phyloP scores from a whole-genome alignment of 1,284 basidiomycete genomes.

The Malassezia cuniculi region DNA sequence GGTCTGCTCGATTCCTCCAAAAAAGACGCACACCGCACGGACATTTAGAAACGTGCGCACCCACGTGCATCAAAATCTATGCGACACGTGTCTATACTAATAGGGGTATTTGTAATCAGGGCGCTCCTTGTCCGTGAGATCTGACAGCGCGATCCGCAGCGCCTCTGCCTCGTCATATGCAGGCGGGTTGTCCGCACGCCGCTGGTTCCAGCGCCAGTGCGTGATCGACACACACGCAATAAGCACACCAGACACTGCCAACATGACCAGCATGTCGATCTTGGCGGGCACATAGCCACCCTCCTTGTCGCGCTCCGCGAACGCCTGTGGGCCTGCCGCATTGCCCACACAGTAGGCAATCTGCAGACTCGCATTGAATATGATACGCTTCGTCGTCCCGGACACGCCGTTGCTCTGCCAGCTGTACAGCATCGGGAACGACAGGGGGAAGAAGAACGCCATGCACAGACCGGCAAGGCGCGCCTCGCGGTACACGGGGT shows the following conservation, averaged over 20 bases:
- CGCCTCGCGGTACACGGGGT: conserved; percentile 10
- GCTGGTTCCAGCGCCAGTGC: conserved; percentile 34
- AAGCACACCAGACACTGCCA: conserved; percentile 20
- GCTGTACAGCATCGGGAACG: conserved; percentile 20
- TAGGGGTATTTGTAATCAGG: conserved; percentile 39
- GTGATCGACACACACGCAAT: conserved; percentile 17
- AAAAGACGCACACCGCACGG: too few species aligned
- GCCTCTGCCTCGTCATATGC: not conserved
- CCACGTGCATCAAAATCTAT: too few species aligned
- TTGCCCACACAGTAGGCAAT: conserved; percentile 35
- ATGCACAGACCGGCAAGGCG: conserved; percentile 17
- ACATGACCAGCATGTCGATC: conserved; percentile 34
- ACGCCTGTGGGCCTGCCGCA: conserved; percentile 36
- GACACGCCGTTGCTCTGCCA: conserved; percentile 21
- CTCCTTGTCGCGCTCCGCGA: conserved; percentile 19
- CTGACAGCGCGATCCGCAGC: conserved; percentile 27
- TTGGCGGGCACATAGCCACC: conserved; percentile 32
- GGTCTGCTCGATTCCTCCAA: too few species aligned
- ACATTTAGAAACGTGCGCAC: too few species aligned
- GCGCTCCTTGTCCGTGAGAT: conserved; percentile 40
- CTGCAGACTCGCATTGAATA: conserved; percentile 30
- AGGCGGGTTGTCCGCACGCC: conserved; percentile 9
- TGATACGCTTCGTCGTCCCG: conserved; percentile 37
- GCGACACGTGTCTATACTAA: too few species aligned
- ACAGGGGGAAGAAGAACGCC: conserved; percentile 13